phyloP scores from a whole-genome alignment of 129 eudicot genomes.

The Gnaphalium uliginosum region DNA sequence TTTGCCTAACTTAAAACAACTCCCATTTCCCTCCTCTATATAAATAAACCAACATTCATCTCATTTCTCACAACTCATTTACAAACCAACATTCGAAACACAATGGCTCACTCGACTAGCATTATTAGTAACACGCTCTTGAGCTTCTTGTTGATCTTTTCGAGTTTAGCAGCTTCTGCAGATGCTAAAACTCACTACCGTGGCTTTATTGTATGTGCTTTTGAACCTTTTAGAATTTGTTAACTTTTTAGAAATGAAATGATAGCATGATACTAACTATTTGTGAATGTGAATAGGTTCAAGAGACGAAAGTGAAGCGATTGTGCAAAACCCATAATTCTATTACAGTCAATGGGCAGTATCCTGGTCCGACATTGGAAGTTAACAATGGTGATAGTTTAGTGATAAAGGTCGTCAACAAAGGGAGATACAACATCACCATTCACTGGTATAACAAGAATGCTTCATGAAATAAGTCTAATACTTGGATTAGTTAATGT shows the following conservation, averaged over 20 bases:
- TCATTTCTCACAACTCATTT: slow-evolving; percentile 33
- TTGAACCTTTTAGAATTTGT: not conserved
- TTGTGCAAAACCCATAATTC: slow-evolving; percentile 69
- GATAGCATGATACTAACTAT: slow-evolving; percentile 11
- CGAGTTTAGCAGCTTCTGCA: slow-evolving; percentile 38
- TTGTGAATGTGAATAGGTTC: slow-evolving; percentile 51
- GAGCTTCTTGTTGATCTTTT: slow-evolving; percentile 45
- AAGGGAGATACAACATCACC: slow-evolving; percentile 80
- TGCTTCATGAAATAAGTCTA: not conserved
- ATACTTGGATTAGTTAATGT: not conserved
- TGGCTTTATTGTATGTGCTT: slow-evolving; percentile 59
- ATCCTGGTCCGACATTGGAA: slow-evolving; percentile 89
- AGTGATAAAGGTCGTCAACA: slow-evolving; percentile 72
- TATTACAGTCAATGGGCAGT: slow-evolving; percentile 84
- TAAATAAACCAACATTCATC: slow-evolving; percentile 25
- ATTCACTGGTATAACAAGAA: slow-evolving; percentile 75
- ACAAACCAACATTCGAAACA: slow-evolving; percentile 13
- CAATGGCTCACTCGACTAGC: slow-evolving; percentile 38
- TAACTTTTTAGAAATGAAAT: not conserved
- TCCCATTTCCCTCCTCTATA: slow-evolving; percentile 48
- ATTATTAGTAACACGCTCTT: slow-evolving; percentile 28
- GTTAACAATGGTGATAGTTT: slow-evolving; percentile 70
- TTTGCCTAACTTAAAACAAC: slow-evolving; percentile 66
- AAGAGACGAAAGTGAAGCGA: slow-evolving; percentile 78
- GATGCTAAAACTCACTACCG: slow-evolving; percentile 69